These are phyloP conservation scores for Cercospora sp. DNA, from an alignment of 2,329 filamentous ascomycete species.

Conservation along the genomic window DNA sequence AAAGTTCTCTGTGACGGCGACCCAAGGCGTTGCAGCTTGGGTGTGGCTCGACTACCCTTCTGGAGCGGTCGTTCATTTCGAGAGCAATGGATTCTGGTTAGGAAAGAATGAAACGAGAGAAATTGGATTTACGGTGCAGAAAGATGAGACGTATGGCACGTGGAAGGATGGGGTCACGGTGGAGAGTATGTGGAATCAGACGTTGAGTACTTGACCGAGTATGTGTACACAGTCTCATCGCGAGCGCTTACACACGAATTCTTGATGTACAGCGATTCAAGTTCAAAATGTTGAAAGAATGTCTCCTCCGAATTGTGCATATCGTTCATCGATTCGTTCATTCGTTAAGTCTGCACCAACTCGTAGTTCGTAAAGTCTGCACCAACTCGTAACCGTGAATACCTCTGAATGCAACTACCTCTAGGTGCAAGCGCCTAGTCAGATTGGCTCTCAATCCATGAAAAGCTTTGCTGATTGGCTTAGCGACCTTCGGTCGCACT, in stretches of 20 bases:
- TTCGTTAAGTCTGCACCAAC: not conserved
- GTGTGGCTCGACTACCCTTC: conserved; percentile 58
- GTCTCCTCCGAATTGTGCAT: too few relatives aligned
- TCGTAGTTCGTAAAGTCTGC: too few relatives aligned
- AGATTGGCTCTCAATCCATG: too few relatives aligned
- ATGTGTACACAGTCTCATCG: not conserved
- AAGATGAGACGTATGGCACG: conserved; percentile 44
- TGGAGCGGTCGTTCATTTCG: conserved; percentile 53
- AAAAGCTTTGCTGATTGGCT: too few relatives aligned
- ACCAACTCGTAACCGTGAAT: too few relatives aligned
- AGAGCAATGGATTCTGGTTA: conserved; percentile 56
- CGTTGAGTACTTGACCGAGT: conserved; percentile 18
- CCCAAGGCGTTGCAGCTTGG: conserved; percentile 52
- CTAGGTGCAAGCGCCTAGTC: too few relatives aligned
- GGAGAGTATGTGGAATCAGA: conserved; percentile 55
- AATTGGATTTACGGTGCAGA: conserved; percentile 50
- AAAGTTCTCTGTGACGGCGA: conserved; percentile 52
- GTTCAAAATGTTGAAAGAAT: too few relatives aligned
- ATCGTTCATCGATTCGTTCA: not conserved
- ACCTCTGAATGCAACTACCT: too few relatives aligned
- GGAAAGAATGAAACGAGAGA: conserved; percentile 47
- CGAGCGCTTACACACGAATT: not conserved
- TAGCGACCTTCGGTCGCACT: too few relatives aligned
- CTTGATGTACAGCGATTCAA: too few relatives aligned
- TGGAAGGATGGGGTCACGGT: conserved; percentile 54